Percentiles rank a stretch among this genome's conserved stretches.
Evolutionary conservation across 495 filamentous ascomycete species (phyloP).

Genomic region (Penicillium longicatenatum): DNA sequence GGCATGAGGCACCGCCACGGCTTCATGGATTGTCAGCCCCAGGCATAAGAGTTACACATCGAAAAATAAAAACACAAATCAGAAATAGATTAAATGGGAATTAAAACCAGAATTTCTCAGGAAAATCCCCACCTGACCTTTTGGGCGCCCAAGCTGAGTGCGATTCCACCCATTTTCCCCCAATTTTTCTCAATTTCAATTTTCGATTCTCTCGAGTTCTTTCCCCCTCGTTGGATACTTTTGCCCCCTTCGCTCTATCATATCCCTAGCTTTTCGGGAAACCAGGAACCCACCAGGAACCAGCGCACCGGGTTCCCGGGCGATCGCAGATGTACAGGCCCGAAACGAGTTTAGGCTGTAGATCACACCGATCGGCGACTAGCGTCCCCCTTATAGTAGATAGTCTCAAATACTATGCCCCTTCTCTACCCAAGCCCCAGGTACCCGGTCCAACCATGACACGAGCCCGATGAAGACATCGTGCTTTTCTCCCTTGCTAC

Average conservation of each 20-base stretch:
- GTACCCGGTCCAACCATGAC: slow-evolving; percentile 16
- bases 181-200: background rate
- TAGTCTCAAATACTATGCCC: slow-evolving; percentile 21
- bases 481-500: slow-evolving; percentile 8
- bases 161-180: background rate
- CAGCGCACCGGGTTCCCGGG: slow-evolving; percentile 31
- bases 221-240: background rate
- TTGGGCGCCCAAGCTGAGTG: background rate
- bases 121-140: background rate
- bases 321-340: slow-evolving; percentile 24
- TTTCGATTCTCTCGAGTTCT: background rate
- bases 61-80: slow-evolving; percentile 10
- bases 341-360: slow-evolving; percentile 27
- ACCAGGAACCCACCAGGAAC: slow-evolving; percentile 24
- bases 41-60: slow-evolving; percentile 31
- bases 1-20: slow-evolving; percentile 10
- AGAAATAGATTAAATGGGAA: slow-evolving; percentile 8
- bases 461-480: slow-evolving; percentile 17
- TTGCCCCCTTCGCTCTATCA: background rate
- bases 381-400: slow-evolving; percentile 14
- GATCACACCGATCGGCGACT: slow-evolving; percentile 23
- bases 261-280: slow-evolving; percentile 9
- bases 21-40: slow-evolving; percentile 21
- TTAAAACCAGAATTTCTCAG: slow-evolving; percentile 2
- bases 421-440: slow-evolving; percentile 12